These are phyloP conservation scores for Cardamine resedifolia DNA, from an alignment of 345 rosid genomes.

Conservation along the genomic window DNA sequence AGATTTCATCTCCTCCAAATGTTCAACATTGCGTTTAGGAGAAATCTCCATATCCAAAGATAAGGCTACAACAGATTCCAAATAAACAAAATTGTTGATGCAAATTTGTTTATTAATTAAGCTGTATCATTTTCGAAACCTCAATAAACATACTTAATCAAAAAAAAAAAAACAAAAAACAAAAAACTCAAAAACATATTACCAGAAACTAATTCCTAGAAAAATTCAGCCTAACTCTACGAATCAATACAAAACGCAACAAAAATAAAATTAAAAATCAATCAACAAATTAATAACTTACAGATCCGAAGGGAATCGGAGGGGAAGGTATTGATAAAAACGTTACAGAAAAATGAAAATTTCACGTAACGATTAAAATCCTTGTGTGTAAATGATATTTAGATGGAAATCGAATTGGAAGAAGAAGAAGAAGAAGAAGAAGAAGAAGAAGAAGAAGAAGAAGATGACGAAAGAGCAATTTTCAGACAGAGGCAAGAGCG, in stretches of 20 bases:
- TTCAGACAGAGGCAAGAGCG: constrained; percentile 13
- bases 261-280: background rate
- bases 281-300: background rate
- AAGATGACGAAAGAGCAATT: background rate
- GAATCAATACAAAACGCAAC: background rate
- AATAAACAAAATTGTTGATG: background rate
- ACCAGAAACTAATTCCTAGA: background rate
- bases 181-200: background rate
- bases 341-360: background rate
- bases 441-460: background rate
- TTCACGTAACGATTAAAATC: background rate
- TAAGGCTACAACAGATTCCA: constrained; percentile 2
- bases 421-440: background rate
- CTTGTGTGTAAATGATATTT: background rate
- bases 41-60: constrained; percentile 34
- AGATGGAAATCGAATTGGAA: background rate
- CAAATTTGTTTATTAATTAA: background rate
- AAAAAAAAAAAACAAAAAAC: background rate
- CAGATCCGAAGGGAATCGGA: background rate
- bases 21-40: constrained; percentile 16
- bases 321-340: background rate
- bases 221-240: background rate
- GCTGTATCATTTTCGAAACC: background rate
- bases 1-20: constrained; percentile 34
- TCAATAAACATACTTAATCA: too few relatives aligned